A percentile compares a stretch with the other conserved stretches of the same genome.
These are phyloP conservation scores for Lachnellula cervina DNA, from an alignment of 2,329 filamentous ascomycete species.

Conservation along the genomic window DNA sequence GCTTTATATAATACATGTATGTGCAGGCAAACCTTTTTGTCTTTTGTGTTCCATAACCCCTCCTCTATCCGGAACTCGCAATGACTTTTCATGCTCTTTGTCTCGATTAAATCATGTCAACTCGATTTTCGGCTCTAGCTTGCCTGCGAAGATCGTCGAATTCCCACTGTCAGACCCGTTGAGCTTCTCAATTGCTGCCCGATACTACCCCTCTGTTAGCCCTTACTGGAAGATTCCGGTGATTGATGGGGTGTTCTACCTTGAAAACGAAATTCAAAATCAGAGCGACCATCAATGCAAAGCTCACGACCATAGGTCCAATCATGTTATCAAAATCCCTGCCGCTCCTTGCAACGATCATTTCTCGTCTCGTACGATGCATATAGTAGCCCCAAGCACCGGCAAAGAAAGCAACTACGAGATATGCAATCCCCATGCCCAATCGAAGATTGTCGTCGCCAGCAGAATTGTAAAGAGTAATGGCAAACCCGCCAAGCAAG, in stretches of 20 bases:
- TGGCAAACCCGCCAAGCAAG: constrained; percentile 74
- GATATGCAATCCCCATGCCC: constrained; percentile 76
- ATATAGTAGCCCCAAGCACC: constrained; percentile 84
- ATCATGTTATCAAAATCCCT: constrained; percentile 89
- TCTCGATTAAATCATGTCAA: constrained; percentile 6
- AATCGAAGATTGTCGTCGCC: constrained; percentile 73
- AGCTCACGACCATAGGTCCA: constrained; percentile 78
- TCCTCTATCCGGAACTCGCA: not conserved
- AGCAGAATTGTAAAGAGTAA: constrained; percentile 86
- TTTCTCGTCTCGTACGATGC: constrained; percentile 66
- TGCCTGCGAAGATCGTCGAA: not conserved
- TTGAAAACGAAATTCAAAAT: constrained; percentile 87
- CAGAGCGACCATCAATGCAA: constrained; percentile 72
- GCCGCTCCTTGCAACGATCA: constrained; percentile 82
- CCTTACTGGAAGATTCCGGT: not conserved
- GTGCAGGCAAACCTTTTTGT: not conserved
- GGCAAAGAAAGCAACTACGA: constrained; percentile 74
- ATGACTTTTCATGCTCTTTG: not conserved
- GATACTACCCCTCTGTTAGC: constrained; percentile 22
- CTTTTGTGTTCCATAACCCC: not conserved
- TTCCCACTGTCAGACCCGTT: constrained; percentile 7
- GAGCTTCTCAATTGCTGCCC: constrained; percentile 18
- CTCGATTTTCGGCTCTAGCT: constrained; percentile 10
- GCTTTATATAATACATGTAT: not conserved
- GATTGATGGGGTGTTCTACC: constrained; percentile 39